Evolutionary conservation across 2,329 filamentous ascomycete genomes (phyloP), one percentile per base, ranked within the genome.

Genomic region (Ophiocordyceps australis): DNA sequence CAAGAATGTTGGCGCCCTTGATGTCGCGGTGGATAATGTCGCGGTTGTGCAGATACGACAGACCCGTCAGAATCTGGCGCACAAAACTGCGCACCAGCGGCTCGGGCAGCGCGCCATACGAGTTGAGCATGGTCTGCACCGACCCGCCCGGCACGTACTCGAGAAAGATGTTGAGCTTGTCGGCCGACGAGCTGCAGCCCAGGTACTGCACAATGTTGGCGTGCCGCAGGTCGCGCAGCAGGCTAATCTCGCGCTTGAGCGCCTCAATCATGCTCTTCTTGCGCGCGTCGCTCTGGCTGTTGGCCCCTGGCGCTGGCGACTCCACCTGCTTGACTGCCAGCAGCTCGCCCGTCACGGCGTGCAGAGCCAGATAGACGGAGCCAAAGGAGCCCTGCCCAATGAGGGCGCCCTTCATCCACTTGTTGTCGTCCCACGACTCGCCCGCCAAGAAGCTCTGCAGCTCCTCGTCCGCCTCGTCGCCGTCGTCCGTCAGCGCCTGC

Each of bases 221-320:
- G 44, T 98, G 89, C 43, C 91, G 83, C 25, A 98, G 71, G 38
- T 94, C 89, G 35, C 89, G 80, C 21, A 98, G 65, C 27, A 98
- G 70, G 33, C 78, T 79, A 47, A 98, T 98, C 54, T 98, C 89
- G 39, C 86, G 81, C 58, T 95, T 94, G 27, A 98, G 63, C 2
- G 89, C 89, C 37, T 92, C 82, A 33, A 98, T 86, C 89, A 98
- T 98, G 57, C 74, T 81, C 57, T 91, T 92, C 65, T 95, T 98
- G 49, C 79, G 79, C 32, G 78, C 68, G 45, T 95, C 89, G 36
- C 74, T 80, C 45, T 80, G 74, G 39, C 75, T 81, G 46, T 79
- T 77, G 29, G 74, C 71, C 16, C 78, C 75, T 1, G 80, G 65
- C 3, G 67, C 77, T 4, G 85, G 85, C 29, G 91, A 70, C 52